Conservation (phyloP, 2,329 filamentous ascomycete species). For the Colletotrichum sp. region DNA sequence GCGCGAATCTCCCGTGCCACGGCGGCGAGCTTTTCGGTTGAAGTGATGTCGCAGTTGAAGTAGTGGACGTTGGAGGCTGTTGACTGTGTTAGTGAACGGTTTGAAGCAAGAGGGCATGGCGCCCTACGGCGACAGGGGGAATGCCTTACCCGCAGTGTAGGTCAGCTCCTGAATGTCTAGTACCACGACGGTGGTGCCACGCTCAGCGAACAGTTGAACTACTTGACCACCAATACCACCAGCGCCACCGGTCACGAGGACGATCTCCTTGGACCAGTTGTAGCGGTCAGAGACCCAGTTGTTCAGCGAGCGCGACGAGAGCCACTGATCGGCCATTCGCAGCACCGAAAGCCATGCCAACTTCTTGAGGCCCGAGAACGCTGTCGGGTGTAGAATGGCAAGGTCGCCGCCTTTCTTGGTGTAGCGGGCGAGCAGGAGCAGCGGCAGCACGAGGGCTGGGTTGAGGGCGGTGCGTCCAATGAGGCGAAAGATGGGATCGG, state of each 20-base stretch:
- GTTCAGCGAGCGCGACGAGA: constrained; percentile 54
- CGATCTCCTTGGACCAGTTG: constrained; percentile 72
- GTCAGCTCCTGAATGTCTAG: constrained; percentile 69
- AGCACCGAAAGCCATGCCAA: constrained; percentile 59
- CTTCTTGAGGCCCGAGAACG: constrained; percentile 56
- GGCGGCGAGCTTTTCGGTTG: constrained; percentile 53
- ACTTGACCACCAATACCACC: constrained; percentile 74
- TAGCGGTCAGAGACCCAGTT: constrained; percentile 60
- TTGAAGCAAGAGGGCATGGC: too few relatives aligned
- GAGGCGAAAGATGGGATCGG: constrained; percentile 63
- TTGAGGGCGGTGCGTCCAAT: constrained; percentile 68
- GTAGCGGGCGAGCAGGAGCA: constrained; percentile 67
- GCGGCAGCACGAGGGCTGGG: constrained; percentile 66
- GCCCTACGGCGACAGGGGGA: too few relatives aligned
- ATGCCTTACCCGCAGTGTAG: constrained; percentile 50
- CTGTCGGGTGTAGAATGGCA: constrained; percentile 53
- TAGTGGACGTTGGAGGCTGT: constrained; percentile 63
- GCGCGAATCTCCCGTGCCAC: constrained; percentile 58
- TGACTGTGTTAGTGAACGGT: not conserved
- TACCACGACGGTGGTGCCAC: constrained; percentile 71
- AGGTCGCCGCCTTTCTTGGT: constrained; percentile 66
- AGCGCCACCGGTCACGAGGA: constrained; percentile 76
- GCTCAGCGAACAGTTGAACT: constrained; percentile 68
- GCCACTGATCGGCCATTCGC: constrained; percentile 51
- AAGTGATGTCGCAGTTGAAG: constrained; percentile 74